Percentiles rank a stretch among this genome's conserved stretches.
Conservation (phyloP, 2,329 filamentous ascomycete species). For the Aspergillus persii region DNA sequence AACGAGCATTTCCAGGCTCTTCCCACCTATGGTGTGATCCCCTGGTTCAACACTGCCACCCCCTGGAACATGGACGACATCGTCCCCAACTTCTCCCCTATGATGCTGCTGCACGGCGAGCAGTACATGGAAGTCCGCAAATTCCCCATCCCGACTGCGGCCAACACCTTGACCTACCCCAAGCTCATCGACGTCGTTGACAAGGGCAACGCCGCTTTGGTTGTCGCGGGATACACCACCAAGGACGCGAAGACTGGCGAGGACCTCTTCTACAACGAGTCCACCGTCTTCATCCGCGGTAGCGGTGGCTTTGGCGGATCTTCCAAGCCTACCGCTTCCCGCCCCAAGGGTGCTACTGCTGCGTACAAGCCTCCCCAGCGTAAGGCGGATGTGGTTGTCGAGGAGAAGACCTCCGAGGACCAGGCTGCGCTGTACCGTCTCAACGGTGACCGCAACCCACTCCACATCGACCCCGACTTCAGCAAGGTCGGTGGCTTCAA, state of each 20-base stretch:
- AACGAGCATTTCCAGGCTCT: slow-evolving; percentile 88
- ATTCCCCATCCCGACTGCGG: slow-evolving; percentile 85
- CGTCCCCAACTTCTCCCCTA: slow-evolving; percentile 93
- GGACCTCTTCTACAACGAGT: slow-evolving; percentile 95
- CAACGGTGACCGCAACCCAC: slow-evolving; percentile 91
- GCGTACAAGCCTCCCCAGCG: slow-evolving; percentile 75
- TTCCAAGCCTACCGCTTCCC: slow-evolving; percentile 63
- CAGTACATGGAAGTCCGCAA: slow-evolving; percentile 95
- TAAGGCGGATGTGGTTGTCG: slow-evolving; percentile 74
- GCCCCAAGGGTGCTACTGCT: slow-evolving; percentile 77
- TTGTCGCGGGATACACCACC: slow-evolving; percentile 77
- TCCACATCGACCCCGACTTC: slow-evolving; percentile 93
- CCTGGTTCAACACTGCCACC: slow-evolving; percentile 79
- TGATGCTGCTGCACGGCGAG: slow-evolving; percentile 98
- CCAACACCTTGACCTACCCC: slow-evolving; percentile 70
- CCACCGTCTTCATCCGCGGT: slow-evolving; percentile 86
- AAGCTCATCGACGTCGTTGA: slow-evolving; percentile 92
- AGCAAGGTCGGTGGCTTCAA: slow-evolving; percentile 95
- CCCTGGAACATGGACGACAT: slow-evolving; percentile 79
- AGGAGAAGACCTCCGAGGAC: slow-evolving; percentile 82
- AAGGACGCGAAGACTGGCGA: slow-evolving; percentile 81
- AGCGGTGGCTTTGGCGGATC: slow-evolving; percentile 86
- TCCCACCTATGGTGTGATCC: slow-evolving; percentile 94
- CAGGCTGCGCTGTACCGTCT: slow-evolving; percentile 92
- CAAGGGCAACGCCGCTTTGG: slow-evolving; percentile 85